Percentiles rank a stretch among this genome's conserved stretches.
Conservation (phyloP, 2,329 filamentous ascomycete genomes). For the Exutisphaerella laricina region DNA sequence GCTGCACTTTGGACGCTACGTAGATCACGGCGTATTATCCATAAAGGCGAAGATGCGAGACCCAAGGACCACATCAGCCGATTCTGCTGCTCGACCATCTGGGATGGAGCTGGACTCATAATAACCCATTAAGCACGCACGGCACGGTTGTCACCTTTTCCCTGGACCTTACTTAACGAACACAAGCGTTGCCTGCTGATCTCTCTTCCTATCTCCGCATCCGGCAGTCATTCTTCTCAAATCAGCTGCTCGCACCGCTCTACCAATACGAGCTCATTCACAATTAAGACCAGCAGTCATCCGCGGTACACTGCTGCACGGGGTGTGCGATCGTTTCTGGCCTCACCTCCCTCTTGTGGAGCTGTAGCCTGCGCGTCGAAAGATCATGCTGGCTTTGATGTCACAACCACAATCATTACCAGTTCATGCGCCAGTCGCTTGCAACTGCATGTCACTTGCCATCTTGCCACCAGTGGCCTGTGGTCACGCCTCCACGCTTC, state of each 20-base stretch:
- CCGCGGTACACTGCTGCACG: constrained; percentile 7
- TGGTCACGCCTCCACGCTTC: constrained; percentile 19
- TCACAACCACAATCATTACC: constrained; percentile 27
- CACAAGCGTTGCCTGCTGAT: constrained; percentile 3
- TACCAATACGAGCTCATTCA: constrained; percentile 9
- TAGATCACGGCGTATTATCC: too few relatives aligned
- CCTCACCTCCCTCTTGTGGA: too few relatives aligned
- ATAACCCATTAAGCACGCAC: too few relatives aligned
- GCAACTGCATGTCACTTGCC: constrained; percentile 43
- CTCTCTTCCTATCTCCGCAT: constrained; percentile 5
- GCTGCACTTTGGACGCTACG: too few relatives aligned
- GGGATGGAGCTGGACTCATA: too few relatives aligned
- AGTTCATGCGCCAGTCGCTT: constrained; percentile 21
- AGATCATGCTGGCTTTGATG: constrained; percentile 32
- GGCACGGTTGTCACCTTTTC: constrained; percentile 4
- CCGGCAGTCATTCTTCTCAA: constrained; percentile 3
- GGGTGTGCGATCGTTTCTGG: too few relatives aligned
- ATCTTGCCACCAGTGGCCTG: constrained; percentile 33
- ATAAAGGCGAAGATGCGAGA: too few relatives aligned
- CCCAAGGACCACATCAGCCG: too few relatives aligned
- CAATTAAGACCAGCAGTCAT: too few relatives aligned
- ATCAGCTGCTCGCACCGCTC: constrained; percentile 2
- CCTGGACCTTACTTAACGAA: neutral
- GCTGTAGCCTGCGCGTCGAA: too few relatives aligned
- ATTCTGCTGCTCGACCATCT: too few relatives aligned